Evolutionary conservation across 768 basidiomycete species (phyloP), one percentile per base, ranked within the genome.

Genomic region (Chiua virens): DNA sequence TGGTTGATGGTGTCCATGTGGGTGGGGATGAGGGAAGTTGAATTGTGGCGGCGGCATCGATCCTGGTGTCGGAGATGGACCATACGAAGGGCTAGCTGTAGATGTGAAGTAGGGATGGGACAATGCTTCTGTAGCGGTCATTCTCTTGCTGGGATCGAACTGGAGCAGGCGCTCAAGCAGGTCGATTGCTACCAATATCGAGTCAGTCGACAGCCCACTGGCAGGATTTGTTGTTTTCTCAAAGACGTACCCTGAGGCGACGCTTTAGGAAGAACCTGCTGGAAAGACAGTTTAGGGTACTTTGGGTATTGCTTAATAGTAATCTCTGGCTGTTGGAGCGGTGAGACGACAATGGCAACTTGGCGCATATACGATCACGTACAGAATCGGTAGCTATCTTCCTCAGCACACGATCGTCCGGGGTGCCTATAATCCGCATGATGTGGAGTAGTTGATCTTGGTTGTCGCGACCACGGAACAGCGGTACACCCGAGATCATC

Each of bases 391-490:
- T 84, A 38, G 81, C 79, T 70, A 98, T 95, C 70, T 97, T 92
- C 56, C 87, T 80, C 44, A 98, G 78, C 22, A 89, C 87, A 17
- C 85, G 79, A 44, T 98, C 92, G 50, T 89, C 86, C 3, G 97
- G 97, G 0, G 96, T 98, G 14, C 97, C 97, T 52, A 98, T 83
- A 43, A 98, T 91, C 62, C 94, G 82, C 86, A 98, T 95, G 65
- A 99, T 99, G 62, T 96, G 93, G 40, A 93, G 78, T n/a, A 99
- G 76, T 67, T 99, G 97, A 69, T 99, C 97, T 58, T 94, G 89
- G 63, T 98, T 98, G 68, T 98, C 97, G 55, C 96, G 78, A 20
- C 97, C 97, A 57, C 96, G 80, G 79, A 99, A 99, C 25, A 99
- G 80, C 23, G 97, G 97, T 6, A 94, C 88, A 2, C 97, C 97